Evolutionary conservation across 2,329 filamentous ascomycete genomes (phyloP).

Genomic region (Dactylonectria estremocensis): DNA sequence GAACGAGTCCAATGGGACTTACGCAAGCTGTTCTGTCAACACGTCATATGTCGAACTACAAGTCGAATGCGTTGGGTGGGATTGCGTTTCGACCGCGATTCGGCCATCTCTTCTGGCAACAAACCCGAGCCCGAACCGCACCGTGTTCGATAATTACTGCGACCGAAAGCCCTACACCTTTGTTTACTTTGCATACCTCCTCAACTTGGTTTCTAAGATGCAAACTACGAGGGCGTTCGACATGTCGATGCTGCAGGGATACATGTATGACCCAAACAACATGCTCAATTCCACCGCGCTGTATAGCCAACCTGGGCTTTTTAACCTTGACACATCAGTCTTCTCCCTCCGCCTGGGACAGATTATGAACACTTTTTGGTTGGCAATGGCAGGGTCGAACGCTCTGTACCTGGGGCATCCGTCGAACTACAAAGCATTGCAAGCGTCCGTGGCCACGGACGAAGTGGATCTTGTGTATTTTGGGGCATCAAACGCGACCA

Average conservation of each 20-base stretch:
- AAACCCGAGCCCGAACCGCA: constrained; percentile 10
- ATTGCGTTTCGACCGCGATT: constrained; percentile 8
- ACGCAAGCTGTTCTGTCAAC: neutral
- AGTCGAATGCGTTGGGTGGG: constrained; percentile 20
- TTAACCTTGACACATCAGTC: neutral
- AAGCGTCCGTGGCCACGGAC: neutral
- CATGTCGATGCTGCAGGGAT: neutral
- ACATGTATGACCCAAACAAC: neutral
- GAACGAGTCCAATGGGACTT: neutral
- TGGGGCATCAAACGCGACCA: constrained; percentile 7
- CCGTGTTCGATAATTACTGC: constrained; percentile 15
- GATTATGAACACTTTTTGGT: constrained; percentile 16
- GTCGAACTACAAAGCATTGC: neutral
- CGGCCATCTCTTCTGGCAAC: constrained; percentile 7
- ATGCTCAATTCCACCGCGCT: neutral
- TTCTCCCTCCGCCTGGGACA: constrained; percentile 17
- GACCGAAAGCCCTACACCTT: neutral
- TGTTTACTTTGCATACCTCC: neutral
- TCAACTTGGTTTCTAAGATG: neutral
- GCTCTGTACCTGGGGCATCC: constrained; percentile 16
- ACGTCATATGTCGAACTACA: constrained; percentile 16
- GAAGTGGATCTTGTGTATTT: neutral
- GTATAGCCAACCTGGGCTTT: neutral
- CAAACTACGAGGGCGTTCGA: neutral
- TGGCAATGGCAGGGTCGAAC: neutral